Percentiles rank a stretch among this genome's conserved stretches.
These are phyloP conservation scores for Thielaviopsis euricoi DNA, from an alignment of 2,329 filamentous ascomycete genomes.

Conservation along the genomic window DNA sequence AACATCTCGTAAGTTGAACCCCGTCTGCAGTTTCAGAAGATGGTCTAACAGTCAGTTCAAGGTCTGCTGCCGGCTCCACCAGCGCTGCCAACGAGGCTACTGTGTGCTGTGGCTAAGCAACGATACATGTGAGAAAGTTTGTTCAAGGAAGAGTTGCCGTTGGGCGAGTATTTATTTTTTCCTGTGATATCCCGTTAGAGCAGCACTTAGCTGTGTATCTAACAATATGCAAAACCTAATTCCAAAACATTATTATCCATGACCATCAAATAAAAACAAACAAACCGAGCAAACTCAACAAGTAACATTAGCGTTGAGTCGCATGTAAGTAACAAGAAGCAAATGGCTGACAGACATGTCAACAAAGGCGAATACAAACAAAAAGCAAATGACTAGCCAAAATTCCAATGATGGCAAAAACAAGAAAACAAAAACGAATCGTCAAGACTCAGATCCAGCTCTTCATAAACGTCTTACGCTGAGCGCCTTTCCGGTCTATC, in stretches of 20 bases:
- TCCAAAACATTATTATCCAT: neutral
- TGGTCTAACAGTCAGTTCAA: neutral
- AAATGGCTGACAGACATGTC: neutral
- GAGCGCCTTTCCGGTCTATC: constrained; percentile 20
- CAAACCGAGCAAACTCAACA: neutral
- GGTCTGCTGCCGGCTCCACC: constrained; percentile 14
- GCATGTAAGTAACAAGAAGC: neutral
- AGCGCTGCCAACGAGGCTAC: constrained; percentile 23
- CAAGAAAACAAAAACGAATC: neutral
- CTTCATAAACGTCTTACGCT: constrained; percentile 10
- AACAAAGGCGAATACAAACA: neutral
- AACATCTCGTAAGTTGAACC: constrained; percentile 16
- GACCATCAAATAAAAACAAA: neutral
- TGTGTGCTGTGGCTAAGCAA: constrained; percentile 24
- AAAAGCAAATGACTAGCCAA: no score
- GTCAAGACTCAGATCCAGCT: constrained; percentile 7
- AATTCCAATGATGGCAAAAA: no score
- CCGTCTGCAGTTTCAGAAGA: neutral
- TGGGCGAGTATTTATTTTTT: no score
- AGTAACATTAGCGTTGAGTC: neutral
- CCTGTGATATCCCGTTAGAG: neutral
- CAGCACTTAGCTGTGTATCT: neutral
- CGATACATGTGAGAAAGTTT: neutral
- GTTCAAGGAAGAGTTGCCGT: neutral
- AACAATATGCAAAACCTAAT: neutral